Base-by-base conservation (phyloP, 371 early-diverging fungal genomes). In the Synchytrium microbalum region DNA sequence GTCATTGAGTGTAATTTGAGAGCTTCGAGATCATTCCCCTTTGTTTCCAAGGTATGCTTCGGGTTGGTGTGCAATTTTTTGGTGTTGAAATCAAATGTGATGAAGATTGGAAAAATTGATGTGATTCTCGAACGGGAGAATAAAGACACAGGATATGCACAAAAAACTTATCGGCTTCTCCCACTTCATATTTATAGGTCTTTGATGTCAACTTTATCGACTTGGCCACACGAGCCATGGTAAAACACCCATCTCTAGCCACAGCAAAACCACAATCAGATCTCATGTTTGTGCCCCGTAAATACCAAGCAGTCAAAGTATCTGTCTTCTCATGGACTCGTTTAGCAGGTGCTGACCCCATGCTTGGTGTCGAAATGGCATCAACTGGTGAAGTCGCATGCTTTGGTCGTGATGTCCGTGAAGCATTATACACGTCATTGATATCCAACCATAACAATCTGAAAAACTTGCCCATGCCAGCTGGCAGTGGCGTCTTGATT, bases 351-450 rank as follows among this genome's bases (percentile, higher is more conserved):
- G 95, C 96, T 29, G 96, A 96, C 71, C 95, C 96, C 38, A 84
- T 92, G 78, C 79, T 96, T 56, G 95, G 95, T 60, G 96, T 96
- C 52, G 96, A 96, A 72, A 96, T 96, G 95, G 90, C 93, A n/a
- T 92, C 92, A 8, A 96, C 96, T 0, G 96, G 96, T 64, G 96
- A 96, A 79, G 94, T 96, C 27, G 96, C 96, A 0, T 93, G 94
- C 79, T 96, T 96, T 65, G 96, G 96, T 30, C 77, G 82, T 25
- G 87, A 91, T 67, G 87, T 92, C 64, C 82, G 87, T 58, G 91
- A 92, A 67, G 93, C 95, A 19, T 93, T 87, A 78, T 77, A 91
- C 64, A 75, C 86, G 5, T 82, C 91, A 5, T 79, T 93, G 23
- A 81, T 85, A 60, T 82, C 93, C 33, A 91, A 89, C 67, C 91